Conservation (phyloP, 257 asterid genomes). For the Handroanthus guayacan region DNA sequence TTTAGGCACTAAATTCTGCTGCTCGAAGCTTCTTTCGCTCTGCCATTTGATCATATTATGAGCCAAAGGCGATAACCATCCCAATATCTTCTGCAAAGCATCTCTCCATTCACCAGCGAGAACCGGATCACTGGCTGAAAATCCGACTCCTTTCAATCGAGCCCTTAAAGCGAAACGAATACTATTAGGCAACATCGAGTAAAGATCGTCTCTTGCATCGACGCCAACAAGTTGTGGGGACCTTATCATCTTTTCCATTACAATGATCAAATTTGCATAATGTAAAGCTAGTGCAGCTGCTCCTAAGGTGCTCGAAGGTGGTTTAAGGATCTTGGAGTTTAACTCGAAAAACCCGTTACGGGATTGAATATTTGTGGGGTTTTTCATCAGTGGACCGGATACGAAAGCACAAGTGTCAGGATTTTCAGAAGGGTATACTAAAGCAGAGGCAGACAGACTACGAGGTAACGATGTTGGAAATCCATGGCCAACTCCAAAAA, state of each 20-base stretch:
- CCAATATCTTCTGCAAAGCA: conserved; percentile 79
- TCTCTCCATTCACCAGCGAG: conserved; percentile 93
- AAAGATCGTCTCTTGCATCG: conserved; percentile 90
- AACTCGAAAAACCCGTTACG: conserved; percentile 51
- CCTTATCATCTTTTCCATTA: conserved; percentile 87
- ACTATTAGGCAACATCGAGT: conserved; percentile 77
- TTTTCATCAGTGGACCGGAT: conserved; percentile 69
- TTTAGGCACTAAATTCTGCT: conserved; percentile 62
- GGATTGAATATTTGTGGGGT: conserved; percentile 28
- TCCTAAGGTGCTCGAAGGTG: conserved; percentile 72
- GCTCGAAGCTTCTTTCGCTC: conserved; percentile 95
- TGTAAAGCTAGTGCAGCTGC: conserved; percentile 86
- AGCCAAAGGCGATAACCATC: conserved; percentile 93
- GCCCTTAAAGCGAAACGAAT: conserved; percentile 63
- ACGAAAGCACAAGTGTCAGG: conserved; percentile 43
- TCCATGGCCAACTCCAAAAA: conserved; percentile 65
- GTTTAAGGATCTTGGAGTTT: conserved; percentile 61
- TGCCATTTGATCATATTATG: conserved; percentile 99
- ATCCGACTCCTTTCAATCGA: conserved; percentile 78
- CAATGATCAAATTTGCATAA: conserved; percentile 81
- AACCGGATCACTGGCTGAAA: conserved; percentile 72
- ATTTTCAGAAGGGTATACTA: conserved; percentile 81
- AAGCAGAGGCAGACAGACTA: conserved; percentile 79
- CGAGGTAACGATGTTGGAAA: conserved; percentile 68
- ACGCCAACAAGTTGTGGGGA: conserved; percentile 88